phyloP scores from a whole-genome alignment of 2,329 filamentous ascomycete genomes.

The Aspergillus unguis region DNA sequence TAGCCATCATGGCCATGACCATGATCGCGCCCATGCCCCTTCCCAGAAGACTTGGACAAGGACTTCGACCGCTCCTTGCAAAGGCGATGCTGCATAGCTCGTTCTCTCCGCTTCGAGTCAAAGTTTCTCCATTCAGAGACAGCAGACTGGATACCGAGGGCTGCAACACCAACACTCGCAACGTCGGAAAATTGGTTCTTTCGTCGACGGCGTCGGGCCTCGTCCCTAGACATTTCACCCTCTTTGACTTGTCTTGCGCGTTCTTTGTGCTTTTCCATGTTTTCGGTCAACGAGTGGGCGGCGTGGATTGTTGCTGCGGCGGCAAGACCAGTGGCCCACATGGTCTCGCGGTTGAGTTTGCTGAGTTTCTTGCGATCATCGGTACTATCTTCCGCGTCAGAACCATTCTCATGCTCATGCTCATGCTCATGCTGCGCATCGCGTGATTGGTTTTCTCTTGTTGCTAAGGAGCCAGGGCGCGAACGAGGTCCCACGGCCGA shows the following conservation, averaged over 20 bases:
- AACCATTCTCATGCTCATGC: conserved; percentile 33
- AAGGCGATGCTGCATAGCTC: conserved; percentile 53
- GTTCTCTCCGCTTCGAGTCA: conserved; percentile 58
- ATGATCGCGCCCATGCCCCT: too few species aligned
- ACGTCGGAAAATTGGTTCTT: conserved; percentile 64
- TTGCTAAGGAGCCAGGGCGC: conserved; percentile 8
- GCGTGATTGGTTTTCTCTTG: not conserved
- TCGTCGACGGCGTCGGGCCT: conserved; percentile 60
- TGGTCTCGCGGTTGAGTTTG: conserved; percentile 64
- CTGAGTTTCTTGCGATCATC: conserved; percentile 62
- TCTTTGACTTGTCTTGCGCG: conserved; percentile 58
- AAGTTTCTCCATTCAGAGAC: conserved; percentile 66
- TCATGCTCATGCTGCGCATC: conserved; percentile 22
- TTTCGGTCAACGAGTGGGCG: conserved; percentile 62
- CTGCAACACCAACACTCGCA: conserved; percentile 64
- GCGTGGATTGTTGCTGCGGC: conserved; percentile 68
- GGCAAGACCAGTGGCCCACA: conserved; percentile 63
- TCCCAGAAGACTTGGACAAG: conserved; percentile 27
- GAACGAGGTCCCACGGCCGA: conserved; percentile 1
- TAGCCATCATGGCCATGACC: not conserved
- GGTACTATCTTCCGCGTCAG: conserved; percentile 55
- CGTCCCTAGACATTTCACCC: conserved; percentile 60
- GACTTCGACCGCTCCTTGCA: conserved; percentile 33
- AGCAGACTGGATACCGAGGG: conserved; percentile 65
- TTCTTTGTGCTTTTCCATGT: conserved; percentile 62